Evolutionary conservation across 164 flowering plant species (phyloP).

Genomic region (Vitis amurensis): DNA sequence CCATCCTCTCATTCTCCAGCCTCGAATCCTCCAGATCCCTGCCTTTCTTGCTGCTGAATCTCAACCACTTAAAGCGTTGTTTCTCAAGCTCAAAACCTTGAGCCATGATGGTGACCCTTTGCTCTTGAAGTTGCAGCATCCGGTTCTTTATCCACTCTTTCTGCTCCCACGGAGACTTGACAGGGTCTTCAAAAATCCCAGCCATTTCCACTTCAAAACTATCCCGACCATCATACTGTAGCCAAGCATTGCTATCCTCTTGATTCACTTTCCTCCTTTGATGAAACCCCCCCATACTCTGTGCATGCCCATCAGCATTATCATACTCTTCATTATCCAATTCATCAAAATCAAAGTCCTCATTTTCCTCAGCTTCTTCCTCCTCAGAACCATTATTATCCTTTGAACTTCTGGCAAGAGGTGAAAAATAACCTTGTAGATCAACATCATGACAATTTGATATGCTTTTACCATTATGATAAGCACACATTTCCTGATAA

Average conservation of each 20-base stretch:
- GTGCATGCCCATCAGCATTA: conserved; percentile 18
- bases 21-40: conserved; percentile 56
- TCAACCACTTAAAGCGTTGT: conserved; percentile 53
- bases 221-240: conserved; percentile 10
- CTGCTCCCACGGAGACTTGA: conserved; percentile 33
- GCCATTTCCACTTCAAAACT: conserved; percentile 32
- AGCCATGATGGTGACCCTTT: conserved; percentile 36
- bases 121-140: conserved; percentile 37
- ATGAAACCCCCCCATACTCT: conserved; percentile 17
- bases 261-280: conserved; percentile 17
- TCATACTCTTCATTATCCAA: conserved; percentile 27
- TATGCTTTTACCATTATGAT: conserved; percentile 55
- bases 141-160: conserved; percentile 44
- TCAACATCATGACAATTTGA: conserved; percentile 37
- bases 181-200: conserved; percentile 30
- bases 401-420: conserved; percentile 13
- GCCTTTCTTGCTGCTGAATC: conserved; percentile 55
- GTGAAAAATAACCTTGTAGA: too few species aligned
- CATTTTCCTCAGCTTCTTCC: conserved; percentile 36
- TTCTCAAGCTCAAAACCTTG: conserved; percentile 54
- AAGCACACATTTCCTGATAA: conserved; percentile 70
- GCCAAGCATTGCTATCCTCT: conserved; percentile 19
- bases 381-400: conserved; percentile 31
- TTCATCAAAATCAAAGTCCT: conserved; percentile 36
- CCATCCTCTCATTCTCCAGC: conserved; percentile 58